A percentile compares a stretch with the other conserved stretches of the same genome.
phyloP scores from a whole-genome alignment of 176 grass and related monocot genomes.

The Carex scoparia region DNA sequence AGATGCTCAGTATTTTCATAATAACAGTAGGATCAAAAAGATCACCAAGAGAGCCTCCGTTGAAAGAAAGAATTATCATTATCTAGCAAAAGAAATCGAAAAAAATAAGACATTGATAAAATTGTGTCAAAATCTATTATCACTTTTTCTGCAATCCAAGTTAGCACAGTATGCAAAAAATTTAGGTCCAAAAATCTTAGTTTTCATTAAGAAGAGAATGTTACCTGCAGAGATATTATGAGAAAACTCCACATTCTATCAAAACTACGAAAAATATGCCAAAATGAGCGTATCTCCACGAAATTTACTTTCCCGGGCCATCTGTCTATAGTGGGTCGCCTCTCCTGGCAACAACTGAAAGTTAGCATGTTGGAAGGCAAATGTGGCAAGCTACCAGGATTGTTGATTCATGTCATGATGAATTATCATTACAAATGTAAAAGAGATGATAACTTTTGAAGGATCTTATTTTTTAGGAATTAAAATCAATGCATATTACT shows the following conservation, averaged over 20 bases:
- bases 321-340: constrained; percentile 31
- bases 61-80: constrained; percentile 97
- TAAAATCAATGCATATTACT: background rate
- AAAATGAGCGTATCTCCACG: constrained; percentile 91
- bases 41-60: constrained; percentile 59
- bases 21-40: constrained; percentile 63
- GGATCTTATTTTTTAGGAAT: background rate
- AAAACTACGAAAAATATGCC: constrained; percentile 97
- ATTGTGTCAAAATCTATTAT: background rate
- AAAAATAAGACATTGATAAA: constrained; percentile 7
- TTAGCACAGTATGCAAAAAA: background rate
- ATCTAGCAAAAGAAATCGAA: constrained; percentile 40
- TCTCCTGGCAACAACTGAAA: constrained; percentile 30
- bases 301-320: constrained; percentile 94
- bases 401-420: background rate
- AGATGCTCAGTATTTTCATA: constrained; percentile 80
- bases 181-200: background rate
- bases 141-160: background rate
- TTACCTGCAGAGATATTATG: constrained; percentile 86
- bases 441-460: background rate
- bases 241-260: constrained; percentile 96
- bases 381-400: background rate
- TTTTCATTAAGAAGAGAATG: background rate
- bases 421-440: background rate
- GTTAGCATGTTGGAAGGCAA: constrained; percentile 9